Conservation (phyloP, 169 alveolate genomes). For the Cryptosporidium ubiquitum region DNA sequence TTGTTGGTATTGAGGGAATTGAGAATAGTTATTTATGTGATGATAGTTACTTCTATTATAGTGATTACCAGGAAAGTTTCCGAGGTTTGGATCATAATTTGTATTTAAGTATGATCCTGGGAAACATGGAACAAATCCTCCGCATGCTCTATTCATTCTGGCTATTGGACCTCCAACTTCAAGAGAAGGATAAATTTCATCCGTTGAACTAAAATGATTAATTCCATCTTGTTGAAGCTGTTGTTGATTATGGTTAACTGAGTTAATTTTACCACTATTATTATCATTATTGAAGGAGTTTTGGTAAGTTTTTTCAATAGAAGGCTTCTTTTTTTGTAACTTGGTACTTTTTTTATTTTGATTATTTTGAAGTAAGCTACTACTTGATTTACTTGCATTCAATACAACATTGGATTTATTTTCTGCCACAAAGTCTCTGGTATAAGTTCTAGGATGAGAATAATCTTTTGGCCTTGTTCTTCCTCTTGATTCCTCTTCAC, state of each 20-base stretch:
- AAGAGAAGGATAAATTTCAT: constrained; percentile 51
- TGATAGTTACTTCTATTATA: neutral
- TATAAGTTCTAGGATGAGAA: neutral
- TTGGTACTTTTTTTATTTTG: constrained; percentile 13
- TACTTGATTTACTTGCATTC: constrained; percentile 42
- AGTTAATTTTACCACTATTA: neutral
- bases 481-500: constrained; percentile 33
- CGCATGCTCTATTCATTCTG: constrained; percentile 42
- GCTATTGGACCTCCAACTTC: constrained; percentile 67
- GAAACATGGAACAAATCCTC: constrained; percentile 21
- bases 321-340: neutral
- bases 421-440: constrained; percentile 35
- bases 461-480: constrained; percentile 1
- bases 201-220: neutral
- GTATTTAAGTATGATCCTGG: neutral
- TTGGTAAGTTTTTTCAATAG: constrained; percentile 4
- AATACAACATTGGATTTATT: constrained; percentile 31
- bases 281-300: neutral
- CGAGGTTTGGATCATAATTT: constrained; percentile 5
- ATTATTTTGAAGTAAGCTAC: constrained; percentile 10
- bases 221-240: neutral
- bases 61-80: neutral
- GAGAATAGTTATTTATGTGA: neutral
- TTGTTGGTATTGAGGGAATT: neutral
- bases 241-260: neutral